phyloP scores from a whole-genome alignment of 257 asterid species.

The Galeopsis tetrahit region DNA sequence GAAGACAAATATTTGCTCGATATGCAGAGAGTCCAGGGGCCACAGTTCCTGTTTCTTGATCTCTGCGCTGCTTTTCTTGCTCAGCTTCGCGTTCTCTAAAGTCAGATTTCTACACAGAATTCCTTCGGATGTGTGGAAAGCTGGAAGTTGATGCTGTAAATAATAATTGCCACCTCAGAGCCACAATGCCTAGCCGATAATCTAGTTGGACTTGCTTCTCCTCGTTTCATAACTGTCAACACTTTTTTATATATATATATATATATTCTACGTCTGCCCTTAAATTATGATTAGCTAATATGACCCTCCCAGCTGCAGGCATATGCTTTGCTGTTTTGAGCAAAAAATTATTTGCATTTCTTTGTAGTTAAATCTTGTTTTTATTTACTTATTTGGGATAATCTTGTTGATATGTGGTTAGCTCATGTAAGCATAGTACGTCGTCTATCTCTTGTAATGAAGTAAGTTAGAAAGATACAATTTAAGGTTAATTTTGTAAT shows the following conservation, averaged over 20 bases:
- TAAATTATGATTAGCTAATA: slow-evolving; percentile 18
- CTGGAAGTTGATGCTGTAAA: slow-evolving; percentile 47
- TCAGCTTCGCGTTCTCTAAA: slow-evolving; percentile 81
- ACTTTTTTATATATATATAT: neutral
- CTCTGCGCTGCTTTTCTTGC: slow-evolving; percentile 91
- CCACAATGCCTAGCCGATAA: slow-evolving; percentile 36
- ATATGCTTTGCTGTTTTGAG: slow-evolving; percentile 1
- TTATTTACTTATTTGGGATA: neutral
- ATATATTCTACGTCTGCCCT: slow-evolving; percentile 6
- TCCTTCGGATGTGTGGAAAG: slow-evolving; percentile 22
- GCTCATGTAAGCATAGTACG: neutral
- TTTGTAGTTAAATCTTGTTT: neutral
- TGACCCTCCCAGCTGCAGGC: slow-evolving; percentile 29
- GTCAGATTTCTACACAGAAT: slow-evolving; percentile 3
- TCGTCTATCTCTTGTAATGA: neutral
- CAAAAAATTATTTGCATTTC: slow-evolving; percentile 17
- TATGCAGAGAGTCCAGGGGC: slow-evolving; percentile 87
- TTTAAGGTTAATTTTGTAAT: neutral
- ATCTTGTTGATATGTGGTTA: neutral
- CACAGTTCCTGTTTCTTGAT: slow-evolving; percentile 82
- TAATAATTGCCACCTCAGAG: slow-evolving; percentile 36
- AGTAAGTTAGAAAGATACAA: too few relatives aligned
- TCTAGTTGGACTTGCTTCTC: slow-evolving; percentile 32
- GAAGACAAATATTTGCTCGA: slow-evolving; percentile 91
- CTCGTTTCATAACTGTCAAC: slow-evolving; percentile 24